phyloP scores from a whole-genome alignment of 2,329 filamentous ascomycete genomes.

The Ophiocordyceps camponoti-leonardi region DNA sequence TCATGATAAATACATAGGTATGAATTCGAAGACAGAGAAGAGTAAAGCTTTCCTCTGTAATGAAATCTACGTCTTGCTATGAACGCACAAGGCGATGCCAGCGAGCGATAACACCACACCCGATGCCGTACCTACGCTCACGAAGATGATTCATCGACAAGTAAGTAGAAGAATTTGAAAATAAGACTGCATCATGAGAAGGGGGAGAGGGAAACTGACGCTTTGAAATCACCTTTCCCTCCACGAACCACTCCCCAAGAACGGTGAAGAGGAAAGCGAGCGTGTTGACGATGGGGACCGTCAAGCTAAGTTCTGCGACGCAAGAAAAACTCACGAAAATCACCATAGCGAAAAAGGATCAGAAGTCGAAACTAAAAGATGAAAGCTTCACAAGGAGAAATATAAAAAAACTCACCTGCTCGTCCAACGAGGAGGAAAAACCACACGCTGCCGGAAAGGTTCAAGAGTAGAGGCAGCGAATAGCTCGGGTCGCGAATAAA shows the following conservation, averaged over 20 bases:
- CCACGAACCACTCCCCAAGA: slow-evolving; percentile 85
- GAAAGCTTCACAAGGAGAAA: too few relatives aligned
- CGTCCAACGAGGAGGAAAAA: slow-evolving; percentile 90
- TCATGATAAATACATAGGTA: too few relatives aligned
- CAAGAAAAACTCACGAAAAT: too few relatives aligned
- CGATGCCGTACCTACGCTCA: slow-evolving; percentile 74
- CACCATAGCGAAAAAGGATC: too few relatives aligned
- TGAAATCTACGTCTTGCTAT: slow-evolving; percentile 35
- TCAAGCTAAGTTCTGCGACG: slow-evolving; percentile 70
- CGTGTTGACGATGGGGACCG: slow-evolving; percentile 88
- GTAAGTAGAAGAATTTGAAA: too few relatives aligned
- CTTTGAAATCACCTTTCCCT: slow-evolving; percentile 74
- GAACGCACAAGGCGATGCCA: slow-evolving; percentile 72
- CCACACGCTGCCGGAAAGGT: slow-evolving; percentile 88
- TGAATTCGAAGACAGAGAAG: too few relatives aligned
- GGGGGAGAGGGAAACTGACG: slow-evolving; percentile 33
- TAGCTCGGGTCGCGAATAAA: slow-evolving; percentile 69
- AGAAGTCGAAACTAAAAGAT: too few relatives aligned
- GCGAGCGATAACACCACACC: slow-evolving; percentile 65
- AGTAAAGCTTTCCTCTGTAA: too few relatives aligned
- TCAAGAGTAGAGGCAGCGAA: slow-evolving; percentile 67
- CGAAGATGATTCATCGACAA: too few relatives aligned
- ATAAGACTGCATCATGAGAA: too few relatives aligned
- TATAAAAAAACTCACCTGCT: slow-evolving; percentile 33
- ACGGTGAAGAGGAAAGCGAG: slow-evolving; percentile 94